Base-by-base conservation (phyloP, 2,329 filamentous ascomycete genomes). In the Claviceps arundinis region DNA sequence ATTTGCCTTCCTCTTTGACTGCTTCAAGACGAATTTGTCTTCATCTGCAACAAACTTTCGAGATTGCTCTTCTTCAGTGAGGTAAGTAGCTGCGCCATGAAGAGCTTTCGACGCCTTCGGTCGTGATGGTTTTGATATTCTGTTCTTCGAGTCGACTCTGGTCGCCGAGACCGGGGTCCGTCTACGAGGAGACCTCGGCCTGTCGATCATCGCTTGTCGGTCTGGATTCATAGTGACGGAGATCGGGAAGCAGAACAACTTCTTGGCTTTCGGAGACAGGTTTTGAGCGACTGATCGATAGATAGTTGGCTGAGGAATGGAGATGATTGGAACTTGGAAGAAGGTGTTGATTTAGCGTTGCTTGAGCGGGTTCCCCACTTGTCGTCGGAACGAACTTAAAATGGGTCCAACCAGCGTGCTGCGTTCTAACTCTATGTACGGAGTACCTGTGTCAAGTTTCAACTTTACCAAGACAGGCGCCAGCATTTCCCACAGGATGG, bases 1-100 rank as follows among this genome's bases (percentile, higher is more conserved):
- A 58, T 90, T 87, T 43, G 93, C 91, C 73, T 96, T 97, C 74
- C 94, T 97, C 76, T 97, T 98, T 47, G 91, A 86, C 70, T 98
- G 93, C 68, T 89, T 90, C 62, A 98, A 73, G 52, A 97, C 93
- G 63, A 98, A 98, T 57, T 85, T 84, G 71, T 98, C 93, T 68
- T 98, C 93, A 61, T 95, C 87, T 50, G 91, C 87, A 19, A 97
- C 87, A 76, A 93, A 98, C 63, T 85, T 78, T 26, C 82, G 76
- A 58, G 83, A 85, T 63, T 89, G 84, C 63, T 90, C 84, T 61
- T 89, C 86, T 64, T 89, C 80, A 53, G 84, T 85, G 55, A 87
- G 69, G 59, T 76, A 78, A 51, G 64, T 68, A n/a, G 67, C 60
- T 38, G 61, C 56, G 50, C 64, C 61, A 54, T 61, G 61, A 24